Evolutionary conservation across 164 flowering plant genomes (phyloP), one percentile per base, ranked within the genome.

Genomic region (Annona cherimola): DNA sequence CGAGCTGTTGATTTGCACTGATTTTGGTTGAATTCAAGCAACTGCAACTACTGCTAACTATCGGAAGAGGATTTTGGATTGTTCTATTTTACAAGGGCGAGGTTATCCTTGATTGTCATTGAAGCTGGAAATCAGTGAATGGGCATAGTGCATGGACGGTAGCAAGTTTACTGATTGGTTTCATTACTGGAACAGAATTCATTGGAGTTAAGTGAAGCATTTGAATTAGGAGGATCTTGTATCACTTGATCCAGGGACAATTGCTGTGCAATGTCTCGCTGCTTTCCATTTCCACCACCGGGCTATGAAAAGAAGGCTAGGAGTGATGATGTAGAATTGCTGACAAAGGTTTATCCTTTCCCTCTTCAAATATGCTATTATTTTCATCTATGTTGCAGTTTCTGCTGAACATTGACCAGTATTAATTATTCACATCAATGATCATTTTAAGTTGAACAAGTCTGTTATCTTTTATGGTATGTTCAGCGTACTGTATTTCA

Each of bases 251-350:
- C 72, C 73, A 54, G 43, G 74, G 66, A 71, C 57, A 14, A 41
- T 63, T 71, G 69, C 39, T 63, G 84, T 85, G 90, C 95, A 80
- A 93, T 93, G 98, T 93, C 98, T 83, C 98, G 98, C 81, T 93
- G 98, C 91, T 91, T 91, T 84, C 98, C 97, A 20, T 93, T 93
- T 80, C 97, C 98, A 4, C 98, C 98, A 54, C 98, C 97, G 69
- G 98, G 98, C 80, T 93, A 91, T 89, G 93, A 87, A 75, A 91
- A 86, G 83, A 87, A 88, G 84, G 79, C 83, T 76, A 83, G 81
- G 71, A 74, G 76, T n/a, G 88, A 84, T 41, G 88, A 81, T n/a
- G 73, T 45, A 18, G 93, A 90, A 76, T 71, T 87, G 69, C 42
- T 68, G 8, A 12, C 42, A 14, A 63, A 16, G 42, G 46, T 66